Percentiles rank a stretch among this genome's conserved stretches.
These are phyloP conservation scores for Thielaviopsis ethacetica DNA, from an alignment of 2,329 filamentous ascomycete genomes.

Conservation along the genomic window DNA sequence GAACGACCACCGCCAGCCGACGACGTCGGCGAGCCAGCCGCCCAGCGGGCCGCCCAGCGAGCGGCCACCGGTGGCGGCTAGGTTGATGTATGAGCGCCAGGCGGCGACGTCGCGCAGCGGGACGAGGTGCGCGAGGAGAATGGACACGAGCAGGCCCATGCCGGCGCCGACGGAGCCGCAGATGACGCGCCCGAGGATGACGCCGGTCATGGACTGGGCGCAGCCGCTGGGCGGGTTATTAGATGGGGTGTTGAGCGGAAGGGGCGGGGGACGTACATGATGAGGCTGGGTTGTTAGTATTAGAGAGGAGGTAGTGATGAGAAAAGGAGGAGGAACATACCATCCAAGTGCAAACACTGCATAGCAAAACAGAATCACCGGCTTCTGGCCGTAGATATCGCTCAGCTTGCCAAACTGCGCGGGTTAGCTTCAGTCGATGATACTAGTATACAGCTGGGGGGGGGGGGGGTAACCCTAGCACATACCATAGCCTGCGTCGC, in stretches of 20 bases:
- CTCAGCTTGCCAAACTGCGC: conserved; percentile 18
- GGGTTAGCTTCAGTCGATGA: too few relatives aligned
- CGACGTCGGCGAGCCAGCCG: conserved; percentile 43
- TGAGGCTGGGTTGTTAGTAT: neutral
- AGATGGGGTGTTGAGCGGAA: neutral
- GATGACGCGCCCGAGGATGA: conserved; percentile 33
- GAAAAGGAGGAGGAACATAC: conserved; percentile 5
- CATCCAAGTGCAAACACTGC: conserved; percentile 17
- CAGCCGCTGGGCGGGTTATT: conserved; percentile 7
- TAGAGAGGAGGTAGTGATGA: neutral
- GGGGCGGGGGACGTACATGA: neutral
- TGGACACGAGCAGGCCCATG: conserved; percentile 31
- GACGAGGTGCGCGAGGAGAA: conserved; percentile 36
- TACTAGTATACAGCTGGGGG: too few relatives aligned
- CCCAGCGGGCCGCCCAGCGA: conserved; percentile 38
- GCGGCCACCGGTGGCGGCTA: conserved; percentile 33
- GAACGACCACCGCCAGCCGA: conserved; percentile 56
- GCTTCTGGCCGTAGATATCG: conserved; percentile 18
- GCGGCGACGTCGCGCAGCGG: conserved; percentile 34
- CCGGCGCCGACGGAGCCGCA: conserved; percentile 36
- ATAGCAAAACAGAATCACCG: conserved; percentile 17
- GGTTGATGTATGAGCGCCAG: conserved; percentile 37
- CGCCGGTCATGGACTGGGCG: conserved; percentile 27
- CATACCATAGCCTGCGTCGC: conserved; percentile 17
- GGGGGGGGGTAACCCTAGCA: neutral